Conservation (phyloP, 2,329 filamentous ascomycete genomes). For the Alternaria incomplexa region DNA sequence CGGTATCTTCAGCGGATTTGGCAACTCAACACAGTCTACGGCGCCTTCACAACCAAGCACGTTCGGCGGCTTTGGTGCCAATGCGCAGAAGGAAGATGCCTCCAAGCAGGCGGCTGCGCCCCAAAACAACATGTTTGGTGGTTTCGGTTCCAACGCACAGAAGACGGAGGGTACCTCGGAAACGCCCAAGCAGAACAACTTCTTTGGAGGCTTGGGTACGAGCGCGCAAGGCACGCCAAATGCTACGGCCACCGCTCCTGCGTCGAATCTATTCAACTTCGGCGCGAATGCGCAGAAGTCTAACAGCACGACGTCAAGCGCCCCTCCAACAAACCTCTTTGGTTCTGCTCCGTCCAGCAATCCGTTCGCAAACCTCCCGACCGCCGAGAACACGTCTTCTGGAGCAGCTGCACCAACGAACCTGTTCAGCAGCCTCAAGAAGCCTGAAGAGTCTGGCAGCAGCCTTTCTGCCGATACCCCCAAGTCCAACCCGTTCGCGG, state of each 20-base stretch:
- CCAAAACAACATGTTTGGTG: conserved; percentile 18
- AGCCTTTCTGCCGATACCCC: conserved; percentile 19
- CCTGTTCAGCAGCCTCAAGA: conserved; percentile 26
- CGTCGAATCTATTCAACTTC: conserved; percentile 23
- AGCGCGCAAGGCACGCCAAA: conserved; percentile 16
- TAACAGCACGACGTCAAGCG: conserved; percentile 14
- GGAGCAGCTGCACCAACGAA: conserved; percentile 14
- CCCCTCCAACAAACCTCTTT: conserved; percentile 22
- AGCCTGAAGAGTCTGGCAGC: conserved; percentile 9
- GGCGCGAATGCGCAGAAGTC: conserved; percentile 16
- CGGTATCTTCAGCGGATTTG: conserved; percentile 15
- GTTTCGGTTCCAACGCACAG: conserved; percentile 25
- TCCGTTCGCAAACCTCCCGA: conserved; percentile 22
- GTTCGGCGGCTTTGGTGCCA: conserved; percentile 21
- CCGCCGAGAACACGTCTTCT: conserved; percentile 9
- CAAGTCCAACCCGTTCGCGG: conserved; percentile 29
- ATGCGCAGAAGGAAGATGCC: conserved; percentile 11
- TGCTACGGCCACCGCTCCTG: conserved; percentile 16
- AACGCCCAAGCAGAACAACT: conserved; percentile 11
- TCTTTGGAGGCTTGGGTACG: conserved; percentile 20
- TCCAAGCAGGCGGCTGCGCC: conserved; percentile 12
- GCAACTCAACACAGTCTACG: conserved; percentile 1
- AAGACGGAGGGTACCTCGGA: conserved; percentile 13
- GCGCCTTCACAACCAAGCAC: conserved; percentile 9
- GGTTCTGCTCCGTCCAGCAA: conserved; percentile 14